Evolutionary conservation across 169 alveolate genomes (phyloP), one percentile per base, ranked within the genome.

Genomic region (Eimeria tenella): DNA sequence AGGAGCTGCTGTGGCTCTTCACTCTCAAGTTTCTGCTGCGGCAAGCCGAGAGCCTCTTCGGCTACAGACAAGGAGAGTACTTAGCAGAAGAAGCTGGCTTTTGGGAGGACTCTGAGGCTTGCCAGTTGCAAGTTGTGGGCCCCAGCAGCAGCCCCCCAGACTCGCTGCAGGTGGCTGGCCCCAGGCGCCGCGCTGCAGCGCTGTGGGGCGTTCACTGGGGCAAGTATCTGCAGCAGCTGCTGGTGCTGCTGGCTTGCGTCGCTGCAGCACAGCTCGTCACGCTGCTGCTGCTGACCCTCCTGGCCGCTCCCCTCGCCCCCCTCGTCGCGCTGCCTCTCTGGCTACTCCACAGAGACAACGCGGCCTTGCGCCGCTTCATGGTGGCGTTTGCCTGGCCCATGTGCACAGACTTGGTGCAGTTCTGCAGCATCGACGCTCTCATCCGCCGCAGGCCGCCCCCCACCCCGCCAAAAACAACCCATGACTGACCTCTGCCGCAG

Each of bases 301-400:
- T 79, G 13, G 88, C 88, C 8, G 88, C 88, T n/a, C 71, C 70
- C 25, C 60, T 79, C 5, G 71, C 79, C 17, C 88, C 50, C 71
- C 11, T 77, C 31, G 86, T 55, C 13, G 68, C 71, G 52, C 21
- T 55, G 65, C 88, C 88, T 3, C 88, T 53, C 52, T 50, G 88
- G 88, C 52, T 79, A 0, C 25, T 79, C 23, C 88, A 79, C 31
- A 49, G 42, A n/a, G 88, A 53, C 71, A 79, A 21, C 63, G 71
- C 71, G 49, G 13, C 88, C 11, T 11, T 55, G 71, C 71, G 52
- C 17, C 63, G 88, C 53, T 79, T 50, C n/a, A 79, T n/a, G 6
- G 50, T 50, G 21, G 88, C 88, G 5, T 79, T 79, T 15, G 79
- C 52, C 63, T 79, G 88, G 70, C 70, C 70, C 19, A 79, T 79